Evolutionary conservation across 2,329 filamentous ascomycete species (phyloP), one percentile per base, ranked within the genome.

Genomic region (Exophiala dermatitidis): DNA sequence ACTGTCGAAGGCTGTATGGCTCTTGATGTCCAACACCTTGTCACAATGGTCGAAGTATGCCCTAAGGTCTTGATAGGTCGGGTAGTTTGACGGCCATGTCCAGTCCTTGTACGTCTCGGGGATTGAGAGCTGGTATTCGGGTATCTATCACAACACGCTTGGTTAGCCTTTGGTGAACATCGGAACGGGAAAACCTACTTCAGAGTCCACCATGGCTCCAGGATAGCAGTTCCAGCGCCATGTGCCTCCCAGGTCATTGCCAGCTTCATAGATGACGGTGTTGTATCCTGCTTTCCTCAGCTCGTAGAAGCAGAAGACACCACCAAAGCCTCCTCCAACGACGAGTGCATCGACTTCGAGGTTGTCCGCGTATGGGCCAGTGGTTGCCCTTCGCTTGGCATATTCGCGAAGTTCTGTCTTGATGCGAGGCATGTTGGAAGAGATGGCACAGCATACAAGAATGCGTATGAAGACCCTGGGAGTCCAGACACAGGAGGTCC

Each of bases 181-280:
- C 70, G 19, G 19, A 19, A 19, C 2, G 19, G 19, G 19, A 2
- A 19, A 19, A 50, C 75, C 74, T 2, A 76, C 28, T 72, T 66
- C 28, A 69, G 74, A 19, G 72, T 69, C n/a, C 64, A 68, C 58
- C 53, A 58, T 58, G 2, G 54, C 58, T 19, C 53, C 56, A 57
- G 49, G 59, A 57, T 70, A 71, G 45, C 63, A 63, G 49, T 66
- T 68, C 67, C 68, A 69, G 50, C 67, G 65, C 69, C 69, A 71
- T 4, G 68, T 67, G n/a, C 69, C 69, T 12, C 60, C 60, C 0
- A 72, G 64, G 47, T 75, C 72, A 5, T 70, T 70, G 7, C 74
- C 79, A 0, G 77, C 76, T 56, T 83, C 80, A 55, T 75, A 77
- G 26, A 81, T 70, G 31, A 73, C 70, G 1, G 71, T 67, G 8